A percentile compares a stretch with the other conserved stretches of the same genome.
Evolutionary conservation across 176 grass and related monocot genomes (phyloP).

Genomic region (Musa beccarii): DNA sequence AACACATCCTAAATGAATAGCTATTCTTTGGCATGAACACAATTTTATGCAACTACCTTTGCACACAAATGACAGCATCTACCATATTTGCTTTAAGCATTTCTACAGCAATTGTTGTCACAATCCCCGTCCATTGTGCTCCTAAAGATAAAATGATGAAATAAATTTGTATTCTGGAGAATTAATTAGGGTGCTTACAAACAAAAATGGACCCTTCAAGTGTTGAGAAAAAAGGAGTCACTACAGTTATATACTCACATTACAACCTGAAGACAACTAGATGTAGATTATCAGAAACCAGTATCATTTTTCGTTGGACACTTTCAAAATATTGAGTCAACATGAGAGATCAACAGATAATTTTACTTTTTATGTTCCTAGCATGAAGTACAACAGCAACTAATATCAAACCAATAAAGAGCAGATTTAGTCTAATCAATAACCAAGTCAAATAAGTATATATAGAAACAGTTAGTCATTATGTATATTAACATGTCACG

Average conservation of each 20-base stretch:
- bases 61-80: conserved; percentile 89
- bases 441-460: neutral
- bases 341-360: no score
- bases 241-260: neutral
- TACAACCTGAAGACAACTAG: neutral
- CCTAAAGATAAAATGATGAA: conserved; percentile 31
- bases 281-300: no score
- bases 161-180: neutral
- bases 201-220: neutral
- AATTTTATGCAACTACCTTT: conserved; percentile 42
- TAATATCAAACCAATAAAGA: neutral
- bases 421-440: no score
- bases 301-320: no score
- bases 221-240: no score
- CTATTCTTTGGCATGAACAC: neutral
- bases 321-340: no score
- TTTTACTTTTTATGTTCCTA: no score
- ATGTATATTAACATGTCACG: neutral
- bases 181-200: neutral
- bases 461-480: neutral
- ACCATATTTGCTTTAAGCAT: conserved; percentile 91
- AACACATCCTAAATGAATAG: neutral
- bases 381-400: neutral
- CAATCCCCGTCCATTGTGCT: conserved; percentile 90
- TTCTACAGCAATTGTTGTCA: conserved; percentile 87